Evolutionary conservation across 140 eudicot genomes (phyloP).

Genomic region (Anethum foeniculum): DNA sequence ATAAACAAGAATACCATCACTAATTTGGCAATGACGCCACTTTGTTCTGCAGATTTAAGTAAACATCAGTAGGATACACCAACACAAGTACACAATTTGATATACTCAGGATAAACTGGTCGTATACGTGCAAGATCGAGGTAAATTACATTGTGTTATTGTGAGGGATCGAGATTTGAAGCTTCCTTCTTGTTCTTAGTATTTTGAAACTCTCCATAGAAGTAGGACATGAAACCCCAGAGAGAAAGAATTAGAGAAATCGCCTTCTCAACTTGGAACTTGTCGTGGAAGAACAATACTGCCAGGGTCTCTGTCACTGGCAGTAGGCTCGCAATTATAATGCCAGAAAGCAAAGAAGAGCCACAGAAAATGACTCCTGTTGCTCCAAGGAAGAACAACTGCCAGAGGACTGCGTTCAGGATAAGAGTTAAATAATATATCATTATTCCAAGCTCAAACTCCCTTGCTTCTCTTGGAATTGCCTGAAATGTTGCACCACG

Average conservation of each 20-base stretch:
- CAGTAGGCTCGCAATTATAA: conserved; percentile 41
- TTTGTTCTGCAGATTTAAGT: too few species aligned
- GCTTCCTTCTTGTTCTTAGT: background rate
- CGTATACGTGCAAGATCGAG: background rate
- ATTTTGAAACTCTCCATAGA: conserved; percentile 2
- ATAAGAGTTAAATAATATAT: conserved; percentile 29
- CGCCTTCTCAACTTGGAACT: conserved; percentile 43
- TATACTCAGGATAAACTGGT: too few species aligned
- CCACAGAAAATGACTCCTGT: conserved; percentile 48
- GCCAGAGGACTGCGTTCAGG: conserved; percentile 43
- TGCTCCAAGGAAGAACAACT: conserved; percentile 50
- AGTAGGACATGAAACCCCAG: conserved; percentile 13
- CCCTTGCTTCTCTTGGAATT: conserved; percentile 37
- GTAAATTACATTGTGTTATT: background rate
- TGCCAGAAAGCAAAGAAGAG: conserved; percentile 47
- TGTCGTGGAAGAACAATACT: conserved; percentile 46
- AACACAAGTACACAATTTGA: too few species aligned
- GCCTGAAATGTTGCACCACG: conserved; percentile 20
- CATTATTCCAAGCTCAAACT: conserved; percentile 29
- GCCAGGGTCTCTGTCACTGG: conserved; percentile 48
- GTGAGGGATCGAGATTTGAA: background rate
- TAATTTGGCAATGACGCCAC: too few species aligned
- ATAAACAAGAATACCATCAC: too few species aligned
- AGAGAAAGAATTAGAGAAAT: conserved; percentile 3
- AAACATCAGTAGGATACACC: too few species aligned